Evolutionary conservation across 129 eudicot species (phyloP).

Genomic region (Dittrichia graveolens): DNA sequence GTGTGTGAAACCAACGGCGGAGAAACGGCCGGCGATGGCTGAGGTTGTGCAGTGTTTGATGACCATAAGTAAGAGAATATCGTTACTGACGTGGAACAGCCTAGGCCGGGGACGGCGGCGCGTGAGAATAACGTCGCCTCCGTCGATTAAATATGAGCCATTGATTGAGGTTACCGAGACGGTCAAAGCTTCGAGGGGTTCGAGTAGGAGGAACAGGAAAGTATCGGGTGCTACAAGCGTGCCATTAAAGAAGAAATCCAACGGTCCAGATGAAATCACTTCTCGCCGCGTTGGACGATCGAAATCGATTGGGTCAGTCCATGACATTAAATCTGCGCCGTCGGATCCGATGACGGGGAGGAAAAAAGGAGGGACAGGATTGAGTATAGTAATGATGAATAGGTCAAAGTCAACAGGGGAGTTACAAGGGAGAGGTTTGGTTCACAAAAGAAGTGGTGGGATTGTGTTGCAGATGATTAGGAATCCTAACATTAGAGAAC

Average conservation of each 20-base stretch:
- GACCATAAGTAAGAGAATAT: conserved; percentile 34
- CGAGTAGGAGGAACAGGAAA: conserved; percentile 56
- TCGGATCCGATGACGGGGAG: conserved; percentile 35
- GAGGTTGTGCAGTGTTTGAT: conserved; percentile 67
- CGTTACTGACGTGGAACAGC: conserved; percentile 30
- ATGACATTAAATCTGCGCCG: conserved; percentile 46
- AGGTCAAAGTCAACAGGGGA: conserved; percentile 90
- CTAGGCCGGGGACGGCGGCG: conserved; percentile 46
- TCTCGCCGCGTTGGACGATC: conserved; percentile 45
- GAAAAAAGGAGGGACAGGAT: conserved; percentile 33
- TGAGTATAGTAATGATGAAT: conserved; percentile 46
- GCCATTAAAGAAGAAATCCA: conserved; percentile 21
- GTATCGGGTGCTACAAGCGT: conserved; percentile 53
- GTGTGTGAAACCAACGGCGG: conserved; percentile 66
- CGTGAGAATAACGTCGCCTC: conserved; percentile 47
- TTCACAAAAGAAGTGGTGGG: conserved; percentile 32
- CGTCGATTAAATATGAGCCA: conserved; percentile 38
- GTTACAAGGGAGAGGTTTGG: conserved; percentile 39
- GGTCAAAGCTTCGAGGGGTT: conserved; percentile 37
- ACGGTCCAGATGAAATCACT: neutral
- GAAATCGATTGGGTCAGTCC: conserved; percentile 57
- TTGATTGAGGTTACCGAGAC: conserved; percentile 42
- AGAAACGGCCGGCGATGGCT: conserved; percentile 73
- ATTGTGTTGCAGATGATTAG: conserved; percentile 37
- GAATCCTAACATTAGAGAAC: conserved; percentile 46